These are phyloP conservation scores for Stentor coeruleus DNA, from an alignment of 73 alveolate species.

Conservation along the genomic window DNA sequence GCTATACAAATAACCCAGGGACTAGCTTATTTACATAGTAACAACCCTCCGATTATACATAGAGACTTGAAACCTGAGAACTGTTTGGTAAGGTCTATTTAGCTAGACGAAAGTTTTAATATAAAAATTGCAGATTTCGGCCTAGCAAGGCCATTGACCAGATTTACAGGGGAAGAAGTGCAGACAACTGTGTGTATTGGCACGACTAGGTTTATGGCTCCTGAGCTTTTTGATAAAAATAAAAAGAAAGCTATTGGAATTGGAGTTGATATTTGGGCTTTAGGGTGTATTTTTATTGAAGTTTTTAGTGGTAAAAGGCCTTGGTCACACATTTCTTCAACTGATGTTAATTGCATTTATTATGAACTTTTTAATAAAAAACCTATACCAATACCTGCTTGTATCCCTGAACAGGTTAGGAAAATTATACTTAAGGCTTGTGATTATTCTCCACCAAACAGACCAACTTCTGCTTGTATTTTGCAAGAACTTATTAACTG, in stretches of 20 bases:
- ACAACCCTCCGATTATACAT: conserved; percentile 52
- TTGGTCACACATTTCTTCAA: neutral
- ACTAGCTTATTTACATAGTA: conserved; percentile 44
- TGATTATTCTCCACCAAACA: no score
- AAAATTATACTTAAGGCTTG: no score
- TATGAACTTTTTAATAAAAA: neutral
- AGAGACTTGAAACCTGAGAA: conserved; percentile 56
- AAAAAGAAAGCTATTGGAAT: neutral
- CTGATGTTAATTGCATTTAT: neutral
- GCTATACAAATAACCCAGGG: conserved; percentile 43
- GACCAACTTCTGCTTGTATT: no score
- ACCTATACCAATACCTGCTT: conserved; percentile 7
- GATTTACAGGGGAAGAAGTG: neutral
- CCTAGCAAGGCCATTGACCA: conserved; percentile 31
- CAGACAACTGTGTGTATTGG: neutral
- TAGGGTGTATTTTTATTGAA: neutral
- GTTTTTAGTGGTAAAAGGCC: conserved; percentile 6
- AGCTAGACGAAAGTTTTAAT: conserved; percentile 42
- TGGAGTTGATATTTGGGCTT: neutral
- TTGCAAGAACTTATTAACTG: no score
- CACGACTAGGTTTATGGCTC: conserved; percentile 8
- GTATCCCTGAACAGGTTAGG: no score
- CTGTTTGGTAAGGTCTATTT: no score
- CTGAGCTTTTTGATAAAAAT: neutral
- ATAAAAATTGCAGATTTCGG: conserved; percentile 51